A percentile compares a stretch with the other conserved stretches of the same genome.
Conservation (phyloP, 768 basidiomycete species). For the Gelatoporia subvermispora region DNA sequence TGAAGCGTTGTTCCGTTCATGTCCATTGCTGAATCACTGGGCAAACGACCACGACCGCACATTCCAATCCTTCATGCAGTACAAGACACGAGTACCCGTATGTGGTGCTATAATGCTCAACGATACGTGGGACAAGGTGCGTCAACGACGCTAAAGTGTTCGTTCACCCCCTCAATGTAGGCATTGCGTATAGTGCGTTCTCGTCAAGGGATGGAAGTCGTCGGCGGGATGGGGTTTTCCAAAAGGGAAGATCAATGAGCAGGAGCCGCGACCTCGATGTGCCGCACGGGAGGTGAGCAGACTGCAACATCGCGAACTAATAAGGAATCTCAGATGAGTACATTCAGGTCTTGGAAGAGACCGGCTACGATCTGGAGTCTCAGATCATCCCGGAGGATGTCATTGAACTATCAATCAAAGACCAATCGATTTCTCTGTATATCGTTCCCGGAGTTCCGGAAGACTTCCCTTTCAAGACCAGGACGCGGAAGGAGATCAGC, state of each 20-base stretch:
- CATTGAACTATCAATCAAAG: conserved; percentile 83
- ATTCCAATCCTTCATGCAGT: conserved; percentile 88
- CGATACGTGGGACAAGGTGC: conserved; percentile 87
- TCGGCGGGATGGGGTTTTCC: conserved; percentile 99
- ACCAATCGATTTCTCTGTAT: conserved; percentile 87
- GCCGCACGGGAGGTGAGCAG: conserved; percentile 82
- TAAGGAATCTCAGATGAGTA: conserved; percentile 7
- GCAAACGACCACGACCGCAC: conserved; percentile 81
- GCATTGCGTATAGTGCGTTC: conserved; percentile 62
- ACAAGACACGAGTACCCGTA: conserved; percentile 95
- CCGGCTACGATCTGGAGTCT: conserved; percentile 82
- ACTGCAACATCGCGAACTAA: neutral
- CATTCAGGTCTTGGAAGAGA: conserved; percentile 88
- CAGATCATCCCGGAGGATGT: conserved; percentile 62
- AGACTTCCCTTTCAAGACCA: conserved; percentile 84
- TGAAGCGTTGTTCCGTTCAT: conserved; percentile 81
- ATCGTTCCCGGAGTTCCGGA: conserved; percentile 87
- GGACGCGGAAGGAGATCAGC: conserved; percentile 97
- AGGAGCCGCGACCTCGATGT: conserved; percentile 78
- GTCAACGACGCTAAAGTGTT: conserved; percentile 10
- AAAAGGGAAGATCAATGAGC: conserved; percentile 98
- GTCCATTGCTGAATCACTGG: conserved; percentile 79
- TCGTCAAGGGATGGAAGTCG: conserved; percentile 98
- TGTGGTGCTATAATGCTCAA: conserved; percentile 98
- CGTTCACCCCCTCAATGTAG: conserved; percentile 8